Base-by-base conservation (phyloP, 306 rosid species). In the Echinosophora koreensis region DNA sequence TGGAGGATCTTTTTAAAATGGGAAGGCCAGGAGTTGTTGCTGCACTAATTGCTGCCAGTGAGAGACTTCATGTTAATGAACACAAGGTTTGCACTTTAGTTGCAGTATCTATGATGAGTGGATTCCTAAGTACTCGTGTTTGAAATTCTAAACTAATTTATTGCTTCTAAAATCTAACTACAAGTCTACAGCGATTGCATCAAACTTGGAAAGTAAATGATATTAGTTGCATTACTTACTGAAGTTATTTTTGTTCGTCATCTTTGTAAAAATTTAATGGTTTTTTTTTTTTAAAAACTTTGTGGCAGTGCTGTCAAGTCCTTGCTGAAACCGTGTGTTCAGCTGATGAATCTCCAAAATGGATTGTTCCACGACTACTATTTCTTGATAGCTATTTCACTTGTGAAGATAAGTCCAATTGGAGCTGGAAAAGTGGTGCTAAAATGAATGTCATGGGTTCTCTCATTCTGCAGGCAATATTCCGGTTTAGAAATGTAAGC, bases 11-110 rank as follows among this genome's bases (percentile, higher is more conserved):
- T 77, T 84, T 95, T 52, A 81, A 87, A 84, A 86, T 88, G 93
- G 96, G 99, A 85, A 88, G 84, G 83, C 77, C 99, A n/a, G 98
- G 98, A 74, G 97, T 92, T 74, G 88, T 91, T 74, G 96, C 97
- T 79, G 88, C 96, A 10, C 87, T 88, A 10, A 68, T 91, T 71
- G 94, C 97, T 84, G 88, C 97, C 44, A 81, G 96, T 73, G 93
- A 87, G 84, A 90, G 92, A 88, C 96, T 92, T 82, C 97, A 86
- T 75, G 35, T 76, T 73, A 88, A 88, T 14, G 97, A 92, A 79
- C 83, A 77, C 49, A 77, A 90, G 99, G 99, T 95, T 84, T 71
- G 56, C 49, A 57, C 30, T 70, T 59, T 39, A 30, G 49, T 82
- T 79, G 76, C 39, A 4, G 69, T 62, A 56, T 74, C 81, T 80